Evolutionary conservation across 1,139 yeast genomes (phyloP).

Genomic region (Hemisphaericaspora xylanilytica): DNA sequence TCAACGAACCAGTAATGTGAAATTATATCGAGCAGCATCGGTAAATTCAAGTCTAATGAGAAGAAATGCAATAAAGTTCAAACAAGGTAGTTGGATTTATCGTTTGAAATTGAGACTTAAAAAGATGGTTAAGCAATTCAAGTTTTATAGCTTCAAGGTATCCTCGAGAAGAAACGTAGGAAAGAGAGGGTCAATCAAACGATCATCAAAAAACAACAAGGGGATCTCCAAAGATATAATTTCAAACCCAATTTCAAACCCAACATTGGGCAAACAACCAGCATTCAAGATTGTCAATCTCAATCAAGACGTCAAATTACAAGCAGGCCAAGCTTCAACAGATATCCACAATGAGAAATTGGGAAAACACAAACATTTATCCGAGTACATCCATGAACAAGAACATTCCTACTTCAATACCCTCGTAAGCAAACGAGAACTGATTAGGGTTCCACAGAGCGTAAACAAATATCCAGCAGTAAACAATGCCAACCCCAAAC

Average conservation of each 20-base stretch:
- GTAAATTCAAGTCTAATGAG: constrained; percentile 23
- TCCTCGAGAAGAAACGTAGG: constrained; percentile 26
- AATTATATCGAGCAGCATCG: constrained; percentile 14
- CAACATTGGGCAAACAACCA: constrained; percentile 24
- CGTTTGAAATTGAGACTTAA: constrained; percentile 28
- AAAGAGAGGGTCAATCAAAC: background rate
- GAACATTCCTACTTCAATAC: constrained; percentile 14
- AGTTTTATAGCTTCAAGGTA: constrained; percentile 26
- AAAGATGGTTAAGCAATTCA: constrained; percentile 24
- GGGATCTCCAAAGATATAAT: constrained; percentile 12
- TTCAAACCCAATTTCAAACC: constrained; percentile 21
- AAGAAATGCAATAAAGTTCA: constrained; percentile 34
- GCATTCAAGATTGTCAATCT: constrained; percentile 17
- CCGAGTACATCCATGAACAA: constrained; percentile 31
- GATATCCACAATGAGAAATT: constrained; percentile 9
- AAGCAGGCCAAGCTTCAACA: background rate
- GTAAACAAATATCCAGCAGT: constrained; percentile 2
- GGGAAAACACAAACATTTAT: constrained; percentile 23
- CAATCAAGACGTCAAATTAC: constrained; percentile 21
- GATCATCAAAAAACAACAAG: constrained; percentile 14
- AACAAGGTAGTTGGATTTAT: constrained; percentile 32
- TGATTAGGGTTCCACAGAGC: constrained; percentile 3
- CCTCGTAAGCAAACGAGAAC: constrained; percentile 2
- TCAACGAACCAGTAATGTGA: constrained; percentile 13
- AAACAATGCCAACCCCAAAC: constrained; percentile 6